Evolutionary conservation across 306 rosid genomes (phyloP), one percentile per base, ranked within the genome.

Genomic region (Glycine soja): DNA sequence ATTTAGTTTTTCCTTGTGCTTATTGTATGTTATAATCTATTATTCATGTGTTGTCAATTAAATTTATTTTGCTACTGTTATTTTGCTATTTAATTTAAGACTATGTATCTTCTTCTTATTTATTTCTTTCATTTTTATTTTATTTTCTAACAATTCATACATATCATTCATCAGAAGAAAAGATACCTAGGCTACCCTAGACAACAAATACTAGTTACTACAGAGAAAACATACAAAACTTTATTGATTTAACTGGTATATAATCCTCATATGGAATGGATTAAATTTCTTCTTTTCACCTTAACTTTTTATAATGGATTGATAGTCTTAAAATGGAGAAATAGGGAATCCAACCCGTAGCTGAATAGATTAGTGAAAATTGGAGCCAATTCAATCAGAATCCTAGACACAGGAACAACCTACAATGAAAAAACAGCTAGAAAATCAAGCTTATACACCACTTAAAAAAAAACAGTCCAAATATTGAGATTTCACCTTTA

Each of bases 351-450:
- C 47, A 14, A 36, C 70, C 71, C 50, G 9, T n/a, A 36, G 19
- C 51, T 36, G 38, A 65, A n/a, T 65, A 72, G 64, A 57, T 40
- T 74, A 16, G 2, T 30, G 18, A 74, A 53, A 40, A 54, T 53
- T 53, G 52, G 38, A 38, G 7, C 51, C 53, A 54, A 38, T 74
- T 72, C 76, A 51, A 72, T 72, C 30, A 32, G 63, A 72, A 72
- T 71, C 76, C 47, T 51, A 51, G 61, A 8, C 24, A 6, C 13
- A 14, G 45, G 43, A 9, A 70, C 24, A 70, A 70, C 11, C 58
- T 12, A 12, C 13, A 47, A 13, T 13, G 45, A 12, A 50, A 19
- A 71, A 48, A 70, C 43, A 38, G 43, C 75, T 50, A 12, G 19
- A 34, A 52, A 72, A 34, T 32, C 76, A 72, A 72, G 63, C 47